These are phyloP conservation scores for Vicia villosa DNA, from an alignment of 306 rosid genomes.

Conservation along the genomic window DNA sequence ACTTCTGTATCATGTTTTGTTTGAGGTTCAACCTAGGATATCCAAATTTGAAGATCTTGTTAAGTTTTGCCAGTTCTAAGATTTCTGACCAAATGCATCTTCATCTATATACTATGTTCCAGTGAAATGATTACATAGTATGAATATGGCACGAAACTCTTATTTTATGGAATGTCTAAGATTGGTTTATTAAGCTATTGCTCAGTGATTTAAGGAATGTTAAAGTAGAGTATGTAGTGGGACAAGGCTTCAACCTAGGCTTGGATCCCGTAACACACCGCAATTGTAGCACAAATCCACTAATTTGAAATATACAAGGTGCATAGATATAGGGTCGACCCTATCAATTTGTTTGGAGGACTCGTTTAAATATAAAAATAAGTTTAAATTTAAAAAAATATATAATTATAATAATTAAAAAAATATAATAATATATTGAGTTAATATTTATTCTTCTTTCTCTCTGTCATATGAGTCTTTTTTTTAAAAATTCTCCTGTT, in stretches of 20 bases:
- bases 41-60: conserved; percentile 32
- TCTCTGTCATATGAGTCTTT: too few species aligned
- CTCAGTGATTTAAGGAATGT: conserved; percentile 17
- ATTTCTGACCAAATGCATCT: conserved; percentile 36
- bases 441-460: too few species aligned
- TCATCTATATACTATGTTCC: conserved; percentile 35
- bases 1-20: conserved; percentile 28
- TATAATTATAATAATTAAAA: too few species aligned
- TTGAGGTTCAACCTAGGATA: conserved; percentile 41
- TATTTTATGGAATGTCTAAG: conserved; percentile 46
- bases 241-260: conserved; percentile 32
- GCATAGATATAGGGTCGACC: too few species aligned
- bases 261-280: conserved; percentile 43
- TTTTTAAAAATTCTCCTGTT: too few species aligned
- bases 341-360: too few species aligned
- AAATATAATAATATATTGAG: too few species aligned
- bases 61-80: conserved; percentile 9
- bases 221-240: conserved; percentile 25
- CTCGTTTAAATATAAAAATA: too few species aligned
- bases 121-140: conserved; percentile 42
- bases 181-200: conserved; percentile 8
- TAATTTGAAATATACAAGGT: neutral
- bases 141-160: conserved; percentile 36
- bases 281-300: conserved; percentile 25
- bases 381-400: too few species aligned